Percentiles rank a stretch among this genome's conserved stretches.
Evolutionary conservation across 2,329 filamentous ascomycete species (phyloP).

Genomic region (Talaromyces sp.): DNA sequence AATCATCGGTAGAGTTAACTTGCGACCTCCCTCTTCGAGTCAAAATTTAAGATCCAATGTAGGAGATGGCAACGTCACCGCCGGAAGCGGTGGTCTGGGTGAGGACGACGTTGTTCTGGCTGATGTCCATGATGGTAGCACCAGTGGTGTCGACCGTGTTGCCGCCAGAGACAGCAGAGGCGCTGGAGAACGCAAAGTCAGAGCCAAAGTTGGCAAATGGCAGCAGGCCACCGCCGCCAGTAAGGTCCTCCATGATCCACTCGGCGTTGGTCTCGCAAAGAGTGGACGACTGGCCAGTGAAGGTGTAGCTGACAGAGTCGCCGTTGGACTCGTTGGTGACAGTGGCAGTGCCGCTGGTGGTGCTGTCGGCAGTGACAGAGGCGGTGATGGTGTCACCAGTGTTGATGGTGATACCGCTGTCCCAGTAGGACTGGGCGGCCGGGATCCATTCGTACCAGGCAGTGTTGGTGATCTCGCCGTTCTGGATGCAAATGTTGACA

Average conservation of each 20-base stretch:
- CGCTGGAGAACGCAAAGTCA: slow-evolving; percentile 35
- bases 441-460: slow-evolving; percentile 62
- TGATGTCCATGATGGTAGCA: slow-evolving; percentile 39
- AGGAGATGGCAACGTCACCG: slow-evolving; percentile 5
- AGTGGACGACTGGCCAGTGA: slow-evolving; percentile 30
- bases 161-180: slow-evolving; percentile 17
- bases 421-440: slow-evolving; percentile 48
- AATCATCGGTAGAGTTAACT: neutral
- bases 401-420: slow-evolving; percentile 40
- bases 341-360: slow-evolving; percentile 40
- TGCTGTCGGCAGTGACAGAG: slow-evolving; percentile 37
- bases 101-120: slow-evolving; percentile 30
- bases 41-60: neutral
- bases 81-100: slow-evolving; percentile 8
- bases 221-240: slow-evolving; percentile 34
- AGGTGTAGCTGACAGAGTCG: slow-evolving; percentile 47
- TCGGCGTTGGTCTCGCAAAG: slow-evolving; percentile 56
- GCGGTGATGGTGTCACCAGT: slow-evolving; percentile 44
- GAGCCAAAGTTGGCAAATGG: slow-evolving; percentile 45
- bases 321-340: slow-evolving; percentile 52
- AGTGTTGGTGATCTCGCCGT: slow-evolving; percentile 40
- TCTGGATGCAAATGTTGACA: slow-evolving; percentile 49
- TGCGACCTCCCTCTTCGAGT: neutral
- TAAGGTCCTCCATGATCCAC: slow-evolving; percentile 60
- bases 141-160: slow-evolving; percentile 15